A percentile compares a stretch with the other conserved stretches of the same genome.
Conservation (phyloP, 768 basidiomycete genomes). For the Amanita phalloides region DNA sequence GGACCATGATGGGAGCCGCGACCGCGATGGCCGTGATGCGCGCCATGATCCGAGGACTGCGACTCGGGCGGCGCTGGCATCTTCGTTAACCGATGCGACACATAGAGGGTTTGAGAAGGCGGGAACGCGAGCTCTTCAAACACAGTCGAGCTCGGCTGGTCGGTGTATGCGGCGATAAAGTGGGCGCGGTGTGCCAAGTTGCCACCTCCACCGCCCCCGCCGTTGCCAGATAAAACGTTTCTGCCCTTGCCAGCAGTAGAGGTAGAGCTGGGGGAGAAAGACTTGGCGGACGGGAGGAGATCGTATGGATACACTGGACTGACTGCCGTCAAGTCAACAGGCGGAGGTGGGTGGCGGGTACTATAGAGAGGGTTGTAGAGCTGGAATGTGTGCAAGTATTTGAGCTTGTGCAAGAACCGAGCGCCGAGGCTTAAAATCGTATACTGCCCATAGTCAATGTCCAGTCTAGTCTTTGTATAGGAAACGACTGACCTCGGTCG, state of each 20-base stretch:
- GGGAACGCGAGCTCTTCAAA: constrained; percentile 1
- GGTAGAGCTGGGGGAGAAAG: neutral
- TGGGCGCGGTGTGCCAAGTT: neutral
- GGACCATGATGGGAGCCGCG: neutral
- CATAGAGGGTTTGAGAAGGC: neutral
- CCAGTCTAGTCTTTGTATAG: neutral
- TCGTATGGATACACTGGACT: too few relatives aligned
- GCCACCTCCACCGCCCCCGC: too few relatives aligned
- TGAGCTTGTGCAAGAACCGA: constrained; percentile 26
- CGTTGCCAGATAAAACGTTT: neutral
- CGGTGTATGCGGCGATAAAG: neutral
- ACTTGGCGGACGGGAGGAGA: too few relatives aligned
- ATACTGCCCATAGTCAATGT: constrained; percentile 14
- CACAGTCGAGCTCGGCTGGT: neutral
- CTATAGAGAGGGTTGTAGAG: constrained; percentile 18
- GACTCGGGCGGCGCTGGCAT: neutral
- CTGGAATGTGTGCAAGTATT: constrained; percentile 25
- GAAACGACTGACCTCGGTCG: constrained; percentile 26
- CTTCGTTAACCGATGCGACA: neutral
- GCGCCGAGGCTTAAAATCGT: constrained; percentile 31
- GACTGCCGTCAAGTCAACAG: too few relatives aligned
- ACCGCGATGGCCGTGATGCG: neutral
- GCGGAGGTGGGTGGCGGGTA: neutral
- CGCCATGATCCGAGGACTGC: neutral
- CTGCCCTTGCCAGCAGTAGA: neutral